Base-by-base conservation (phyloP, 768 basidiomycete genomes). In the Lactarius vividus region DNA sequence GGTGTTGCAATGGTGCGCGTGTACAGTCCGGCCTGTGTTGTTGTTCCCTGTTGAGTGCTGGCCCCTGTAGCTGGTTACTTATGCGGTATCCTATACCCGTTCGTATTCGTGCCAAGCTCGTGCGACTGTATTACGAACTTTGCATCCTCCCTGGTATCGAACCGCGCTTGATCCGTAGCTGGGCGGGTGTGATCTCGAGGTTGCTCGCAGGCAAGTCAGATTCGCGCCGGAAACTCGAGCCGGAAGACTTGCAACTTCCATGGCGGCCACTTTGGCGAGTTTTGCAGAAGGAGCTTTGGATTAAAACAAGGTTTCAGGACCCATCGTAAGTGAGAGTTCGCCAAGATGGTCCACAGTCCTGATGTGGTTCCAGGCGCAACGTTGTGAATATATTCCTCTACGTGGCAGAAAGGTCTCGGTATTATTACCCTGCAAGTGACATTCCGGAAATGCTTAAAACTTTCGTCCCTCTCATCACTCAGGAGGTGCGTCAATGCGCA, bases 221-320 rank as follows among this genome's bases (percentile, higher is more conserved):
- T 52, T 69, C 78, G 58, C 85, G 83, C 68, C 85, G 86, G 59
- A 92, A 85, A 75, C 82, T 94, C 53, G 86, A 91, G 65, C 69
- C 80, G 26, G 71, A 77, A 11, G 92, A 93, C 72, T 80, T 94
- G 35, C 78, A 85, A 68, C 84, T 94, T 3, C 79, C 84, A 1
- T 94, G 92, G 92, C 68, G 79, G 66, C 87, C 90, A 13, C 79
- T 94, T n/a, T 94, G 92, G 91, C 79, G 83, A 18, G 78, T 81
- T 29, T 75, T 94, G 33, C 81, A 88, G 76, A 89, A 85, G 74
- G 91, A 93, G 70, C 73, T 93, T 0, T 90, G 88, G 83, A 84
- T 85, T 6, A 91, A 89, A 76, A 82, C 83, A 62, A 81, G 86
- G 70, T 78, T 84, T 23, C 79, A 82, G 26, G 87, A 89, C 66